Conservation (phyloP, 805 yeast species). For the Grigorovia humatica region DNA sequence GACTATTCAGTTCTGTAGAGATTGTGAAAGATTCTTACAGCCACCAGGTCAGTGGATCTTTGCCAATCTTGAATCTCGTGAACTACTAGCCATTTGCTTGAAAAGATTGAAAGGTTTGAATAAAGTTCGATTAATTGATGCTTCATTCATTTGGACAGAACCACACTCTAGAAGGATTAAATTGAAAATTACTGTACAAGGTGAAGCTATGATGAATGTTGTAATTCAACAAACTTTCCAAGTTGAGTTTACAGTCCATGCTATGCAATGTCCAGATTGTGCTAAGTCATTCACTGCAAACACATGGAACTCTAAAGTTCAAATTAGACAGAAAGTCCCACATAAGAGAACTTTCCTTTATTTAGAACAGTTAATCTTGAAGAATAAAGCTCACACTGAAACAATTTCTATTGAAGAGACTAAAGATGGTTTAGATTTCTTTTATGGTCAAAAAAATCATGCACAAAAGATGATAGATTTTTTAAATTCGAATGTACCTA, state of each 20-base stretch:
- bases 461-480: conserved; percentile 93
- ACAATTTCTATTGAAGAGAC: conserved; percentile 89
- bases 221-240: conserved; percentile 89
- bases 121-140: conserved; percentile 82
- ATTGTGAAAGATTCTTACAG: conserved; percentile 90
- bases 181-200: conserved; percentile 87
- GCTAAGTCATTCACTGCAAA: conserved; percentile 93
- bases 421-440: conserved; percentile 91
- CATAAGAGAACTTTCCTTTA: conserved; percentile 95
- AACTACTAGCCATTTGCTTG: conserved; percentile 79
- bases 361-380: conserved; percentile 88
- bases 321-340: conserved; percentile 94
- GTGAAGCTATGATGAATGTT: conserved; percentile 88
- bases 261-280: conserved; percentile 98
- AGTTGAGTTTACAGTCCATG: conserved; percentile 87
- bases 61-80: conserved; percentile 86
- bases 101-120: conserved; percentile 79
- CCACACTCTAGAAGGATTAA: conserved; percentile 95
- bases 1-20: conserved; percentile 84
- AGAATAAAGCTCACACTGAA: conserved; percentile 85
- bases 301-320: conserved; percentile 97
- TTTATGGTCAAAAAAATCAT: conserved; percentile 76
- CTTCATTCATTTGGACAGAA: conserved; percentile 96
- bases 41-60: conserved; percentile 93
- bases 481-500: conserved; percentile 72